phyloP scores from a whole-genome alignment of 176 grass and related monocot genomes.

The Carex littledalei region DNA sequence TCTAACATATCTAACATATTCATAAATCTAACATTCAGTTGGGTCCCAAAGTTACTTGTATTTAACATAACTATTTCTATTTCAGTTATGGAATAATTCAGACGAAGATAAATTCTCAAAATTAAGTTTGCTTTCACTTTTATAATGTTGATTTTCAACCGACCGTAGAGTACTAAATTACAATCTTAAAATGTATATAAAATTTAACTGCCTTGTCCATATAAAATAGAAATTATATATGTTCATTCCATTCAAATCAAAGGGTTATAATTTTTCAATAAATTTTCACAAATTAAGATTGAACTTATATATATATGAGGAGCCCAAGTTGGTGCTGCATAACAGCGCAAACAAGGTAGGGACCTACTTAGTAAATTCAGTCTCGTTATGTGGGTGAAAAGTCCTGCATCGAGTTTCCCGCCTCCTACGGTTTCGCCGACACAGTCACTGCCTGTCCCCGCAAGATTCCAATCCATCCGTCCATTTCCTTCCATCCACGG shows the following conservation, averaged over 20 bases:
- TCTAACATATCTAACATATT: too few relatives aligned
- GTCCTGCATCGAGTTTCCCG: constrained; percentile 17
- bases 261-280: neutral
- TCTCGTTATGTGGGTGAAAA: constrained; percentile 27
- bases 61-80: too few relatives aligned
- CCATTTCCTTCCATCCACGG: constrained; percentile 11
- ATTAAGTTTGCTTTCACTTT: too few relatives aligned
- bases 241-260: neutral
- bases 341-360: neutral
- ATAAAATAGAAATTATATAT: too few relatives aligned
- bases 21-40: too few relatives aligned
- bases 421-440: constrained; percentile 41
- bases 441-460: constrained; percentile 17
- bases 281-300: neutral
- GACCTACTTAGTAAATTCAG: constrained; percentile 5
- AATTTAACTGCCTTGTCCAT: too few relatives aligned
- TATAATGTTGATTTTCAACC: too few relatives aligned
- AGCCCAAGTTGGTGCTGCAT: neutral
- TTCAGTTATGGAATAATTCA: too few relatives aligned
- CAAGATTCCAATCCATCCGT: neutral
- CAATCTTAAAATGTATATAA: too few relatives aligned
- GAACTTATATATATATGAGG: neutral
- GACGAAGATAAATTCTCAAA: too few relatives aligned
- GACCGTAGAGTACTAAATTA: too few relatives aligned
- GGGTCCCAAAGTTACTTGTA: too few relatives aligned